phyloP scores from a whole-genome alignment of 2,329 filamentous ascomycete species.

The Alternaria postmessia region DNA sequence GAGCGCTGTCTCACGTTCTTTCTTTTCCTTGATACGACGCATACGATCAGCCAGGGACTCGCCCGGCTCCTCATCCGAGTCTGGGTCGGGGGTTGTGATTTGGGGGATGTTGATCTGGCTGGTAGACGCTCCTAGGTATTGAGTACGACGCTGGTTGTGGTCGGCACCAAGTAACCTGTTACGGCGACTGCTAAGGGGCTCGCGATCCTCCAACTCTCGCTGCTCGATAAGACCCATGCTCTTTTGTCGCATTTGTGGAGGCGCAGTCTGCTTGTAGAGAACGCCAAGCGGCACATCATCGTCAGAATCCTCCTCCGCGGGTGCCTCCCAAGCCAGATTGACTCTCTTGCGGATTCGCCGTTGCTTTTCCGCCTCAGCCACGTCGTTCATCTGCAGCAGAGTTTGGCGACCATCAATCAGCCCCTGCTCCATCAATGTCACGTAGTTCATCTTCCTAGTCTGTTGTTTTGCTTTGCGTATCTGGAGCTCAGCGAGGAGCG shows the following conservation, averaged over 20 bases:
- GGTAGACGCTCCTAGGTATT: conserved; percentile 26
- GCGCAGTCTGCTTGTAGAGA: conserved; percentile 64
- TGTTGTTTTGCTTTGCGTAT: conserved; percentile 89
- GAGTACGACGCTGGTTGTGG: conserved; percentile 33
- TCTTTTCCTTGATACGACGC: conserved; percentile 68
- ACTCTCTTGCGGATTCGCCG: conserved; percentile 78
- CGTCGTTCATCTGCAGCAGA: conserved; percentile 86
- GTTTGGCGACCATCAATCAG: conserved; percentile 75
- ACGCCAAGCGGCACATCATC: conserved; percentile 91
- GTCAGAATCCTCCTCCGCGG: conserved; percentile 59
- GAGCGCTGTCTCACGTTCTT: conserved; percentile 57
- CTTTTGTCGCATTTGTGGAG: conserved; percentile 62
- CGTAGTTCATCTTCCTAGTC: conserved; percentile 74
- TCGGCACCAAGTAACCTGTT: conserved; percentile 73
- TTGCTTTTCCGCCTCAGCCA: conserved; percentile 83
- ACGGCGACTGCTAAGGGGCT: conserved; percentile 81
- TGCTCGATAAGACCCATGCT: conserved; percentile 80
- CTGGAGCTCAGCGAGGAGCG: conserved; percentile 89
- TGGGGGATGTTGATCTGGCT: conserved; percentile 41
- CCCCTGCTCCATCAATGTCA: conserved; percentile 72
- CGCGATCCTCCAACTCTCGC: conserved; percentile 88
- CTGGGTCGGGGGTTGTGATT: conserved; percentile 38
- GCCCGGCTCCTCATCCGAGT: conserved; percentile 57
- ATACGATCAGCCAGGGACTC: conserved; percentile 73
- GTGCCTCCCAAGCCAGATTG: conserved; percentile 89